These are phyloP conservation scores for Podospora australis DNA, from an alignment of 495 filamentous ascomycete genomes.

Conservation along the genomic window DNA sequence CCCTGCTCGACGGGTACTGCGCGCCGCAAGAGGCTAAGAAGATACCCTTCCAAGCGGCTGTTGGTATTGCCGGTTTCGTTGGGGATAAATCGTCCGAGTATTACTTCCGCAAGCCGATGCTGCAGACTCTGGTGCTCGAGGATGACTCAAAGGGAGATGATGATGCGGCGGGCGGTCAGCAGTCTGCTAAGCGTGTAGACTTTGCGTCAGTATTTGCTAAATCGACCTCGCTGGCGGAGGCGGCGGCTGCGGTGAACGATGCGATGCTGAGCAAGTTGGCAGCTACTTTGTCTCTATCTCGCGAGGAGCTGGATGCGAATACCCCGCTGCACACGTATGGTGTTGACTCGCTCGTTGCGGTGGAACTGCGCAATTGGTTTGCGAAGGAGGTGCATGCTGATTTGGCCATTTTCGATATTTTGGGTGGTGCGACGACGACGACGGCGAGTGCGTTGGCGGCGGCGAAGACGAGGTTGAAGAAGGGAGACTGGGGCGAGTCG, in stretches of 20 bases:
- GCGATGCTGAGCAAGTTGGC: neutral
- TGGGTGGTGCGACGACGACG: no score
- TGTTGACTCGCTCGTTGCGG: slow-evolving; percentile 5
- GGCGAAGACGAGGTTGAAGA: no score
- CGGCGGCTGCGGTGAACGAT: slow-evolving; percentile 7
- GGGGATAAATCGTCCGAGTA: neutral
- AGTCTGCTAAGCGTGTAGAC: neutral
- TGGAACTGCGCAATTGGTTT: slow-evolving; percentile 6
- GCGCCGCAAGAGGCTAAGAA: neutral
- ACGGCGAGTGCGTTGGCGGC: no score
- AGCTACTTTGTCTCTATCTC: neutral
- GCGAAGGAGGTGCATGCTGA: neutral
- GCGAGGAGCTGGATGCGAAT: neutral
- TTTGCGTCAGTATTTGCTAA: no score
- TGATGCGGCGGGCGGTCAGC: neutral
- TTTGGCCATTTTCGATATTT: slow-evolving; percentile 37
- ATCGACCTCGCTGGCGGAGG: neutral
- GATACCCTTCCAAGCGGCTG: no score
- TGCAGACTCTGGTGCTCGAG: neutral
- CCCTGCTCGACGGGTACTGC: neutral
- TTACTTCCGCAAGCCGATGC: neutral
- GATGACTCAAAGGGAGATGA: neutral
- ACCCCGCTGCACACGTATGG: slow-evolving; percentile 4
- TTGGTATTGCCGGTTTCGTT: no score
- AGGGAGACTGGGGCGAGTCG: no score